Percentiles rank a stretch among this genome's conserved stretches.
phyloP scores from a whole-genome alignment of 2,329 filamentous ascomycete genomes.

The Penicillium janthinellum region DNA sequence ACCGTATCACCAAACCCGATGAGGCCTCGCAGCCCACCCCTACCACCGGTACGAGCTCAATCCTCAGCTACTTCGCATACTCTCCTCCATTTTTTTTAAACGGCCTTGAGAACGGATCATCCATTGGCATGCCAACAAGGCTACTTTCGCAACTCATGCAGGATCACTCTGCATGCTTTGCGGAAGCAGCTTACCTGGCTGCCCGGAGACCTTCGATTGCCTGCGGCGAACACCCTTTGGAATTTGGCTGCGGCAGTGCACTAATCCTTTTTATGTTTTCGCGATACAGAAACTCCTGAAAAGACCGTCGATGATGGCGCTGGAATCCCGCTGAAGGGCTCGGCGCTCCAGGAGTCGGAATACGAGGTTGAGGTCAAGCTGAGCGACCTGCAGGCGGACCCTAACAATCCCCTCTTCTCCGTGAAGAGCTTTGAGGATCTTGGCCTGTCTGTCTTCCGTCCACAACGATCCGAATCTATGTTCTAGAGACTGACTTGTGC shows the following conservation, averaged over 20 bases:
- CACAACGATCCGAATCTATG: background rate
- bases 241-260: background rate
- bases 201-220: background rate
- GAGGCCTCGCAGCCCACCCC: constrained; percentile 20
- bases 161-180: background rate
- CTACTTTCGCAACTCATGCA: background rate
- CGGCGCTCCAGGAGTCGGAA: constrained; percentile 67
- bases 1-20: constrained; percentile 51
- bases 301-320: constrained; percentile 42
- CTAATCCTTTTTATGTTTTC: background rate
- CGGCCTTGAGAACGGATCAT: background rate
- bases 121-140: background rate
- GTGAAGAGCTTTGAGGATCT: constrained; percentile 82
- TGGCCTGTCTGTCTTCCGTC: constrained; percentile 65
- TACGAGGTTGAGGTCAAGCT: constrained; percentile 93
- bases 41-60: constrained; percentile 32
- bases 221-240: background rate
- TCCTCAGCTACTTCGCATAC: background rate
- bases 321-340: constrained; percentile 45
- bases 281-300: background rate
- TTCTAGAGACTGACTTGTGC: constrained; percentile 19
- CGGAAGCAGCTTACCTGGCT: background rate
- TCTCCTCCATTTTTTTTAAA: background rate
- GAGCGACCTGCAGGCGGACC: constrained; percentile 82
- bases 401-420: constrained; percentile 84